A percentile compares a stretch with the other conserved stretches of the same genome.
Evolutionary conservation across 2,329 filamentous ascomycete genomes (phyloP).

Genomic region (Alternaria conjuncta): DNA sequence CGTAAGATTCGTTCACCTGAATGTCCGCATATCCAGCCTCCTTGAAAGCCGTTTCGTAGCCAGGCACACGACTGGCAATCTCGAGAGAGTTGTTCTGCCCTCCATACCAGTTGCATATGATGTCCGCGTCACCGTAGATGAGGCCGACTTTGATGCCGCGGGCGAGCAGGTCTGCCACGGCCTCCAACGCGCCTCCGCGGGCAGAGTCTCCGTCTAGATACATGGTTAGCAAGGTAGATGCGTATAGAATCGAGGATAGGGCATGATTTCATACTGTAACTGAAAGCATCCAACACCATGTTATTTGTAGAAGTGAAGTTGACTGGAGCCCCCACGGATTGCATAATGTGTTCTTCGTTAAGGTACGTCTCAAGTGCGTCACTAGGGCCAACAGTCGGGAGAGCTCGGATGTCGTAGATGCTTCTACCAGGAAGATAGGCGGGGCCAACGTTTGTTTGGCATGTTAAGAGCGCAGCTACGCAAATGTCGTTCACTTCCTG

Average conservation of each 20-base stretch:
- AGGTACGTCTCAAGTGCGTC: constrained; percentile 59
- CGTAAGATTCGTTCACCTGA: constrained; percentile 69
- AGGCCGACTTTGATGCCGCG: constrained; percentile 65
- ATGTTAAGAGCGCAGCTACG: constrained; percentile 21
- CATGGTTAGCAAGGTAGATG: constrained; percentile 6
- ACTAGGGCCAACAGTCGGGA: constrained; percentile 45
- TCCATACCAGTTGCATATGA: constrained; percentile 68
- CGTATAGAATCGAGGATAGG: no score
- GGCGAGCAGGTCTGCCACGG: constrained; percentile 52
- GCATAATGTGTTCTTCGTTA: constrained; percentile 55
- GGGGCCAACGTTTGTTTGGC: constrained; percentile 26
- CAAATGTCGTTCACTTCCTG: constrained; percentile 34
- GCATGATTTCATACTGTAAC: constrained; percentile 18
- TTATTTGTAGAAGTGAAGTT: constrained; percentile 56
- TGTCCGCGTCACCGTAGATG: constrained; percentile 70
- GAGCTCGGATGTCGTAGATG: constrained; percentile 56
- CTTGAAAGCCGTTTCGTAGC: constrained; percentile 63
- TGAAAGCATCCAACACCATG: constrained; percentile 52
- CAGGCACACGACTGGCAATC: constrained; percentile 52
- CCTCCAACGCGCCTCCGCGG: constrained; percentile 49
- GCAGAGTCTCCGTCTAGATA: constrained; percentile 53
- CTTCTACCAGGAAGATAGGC: constrained; percentile 31
- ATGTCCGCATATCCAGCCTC: constrained; percentile 75
- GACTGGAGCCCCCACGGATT: constrained; percentile 58
- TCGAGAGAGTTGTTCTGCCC: constrained; percentile 72